Evolutionary conservation across 129 eudicot species (phyloP), one percentile per base, ranked within the genome.

Genomic region (Heracleum sosnowskyi): DNA sequence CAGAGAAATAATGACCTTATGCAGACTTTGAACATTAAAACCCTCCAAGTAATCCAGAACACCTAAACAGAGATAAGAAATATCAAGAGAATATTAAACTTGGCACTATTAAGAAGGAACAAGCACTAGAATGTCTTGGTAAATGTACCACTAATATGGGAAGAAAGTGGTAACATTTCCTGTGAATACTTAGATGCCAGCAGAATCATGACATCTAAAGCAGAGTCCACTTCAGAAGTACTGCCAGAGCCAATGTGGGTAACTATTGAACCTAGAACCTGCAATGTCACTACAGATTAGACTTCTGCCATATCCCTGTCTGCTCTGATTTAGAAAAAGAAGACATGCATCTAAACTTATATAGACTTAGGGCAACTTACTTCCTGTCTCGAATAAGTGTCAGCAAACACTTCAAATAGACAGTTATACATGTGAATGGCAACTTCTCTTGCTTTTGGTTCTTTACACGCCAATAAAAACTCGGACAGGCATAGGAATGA

Each of bases 41-140:
- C 91, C 88, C 83, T 92, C 97, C 91, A 92, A 80, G 81, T 89
- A 92, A 85, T 92, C 97, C 84, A 92, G 85, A 79, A 92, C 73
- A 63, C 97, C 97, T 92, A 78, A 69, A 79, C 17, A 77, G 78
- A 37, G 51, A 45, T 71, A 34, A 77, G 22, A 20, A 77, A 71
- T 79, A 44, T 76, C n/a, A 57, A 57, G 74, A 76, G 34, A 63
- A 53, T 64, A 35, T 82, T 73, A 64, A 73, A 73, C 69, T 18
- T 77, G 70, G 33, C 55, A 26, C 69, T 53, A 36, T 74, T 73
- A 73, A 37, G 15, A 9, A 81, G 37, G 49, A 76, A 15, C 31
- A 55, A 51, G 36, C 71, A 77, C 63, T 51, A 3, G 76, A 70
- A 39, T 49, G 63, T 74, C 81, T 57, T 70, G 74, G 62, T 68